Base-by-base conservation (phyloP, 2,329 filamentous ascomycete genomes). In the Huntiella bhutanensis region DNA sequence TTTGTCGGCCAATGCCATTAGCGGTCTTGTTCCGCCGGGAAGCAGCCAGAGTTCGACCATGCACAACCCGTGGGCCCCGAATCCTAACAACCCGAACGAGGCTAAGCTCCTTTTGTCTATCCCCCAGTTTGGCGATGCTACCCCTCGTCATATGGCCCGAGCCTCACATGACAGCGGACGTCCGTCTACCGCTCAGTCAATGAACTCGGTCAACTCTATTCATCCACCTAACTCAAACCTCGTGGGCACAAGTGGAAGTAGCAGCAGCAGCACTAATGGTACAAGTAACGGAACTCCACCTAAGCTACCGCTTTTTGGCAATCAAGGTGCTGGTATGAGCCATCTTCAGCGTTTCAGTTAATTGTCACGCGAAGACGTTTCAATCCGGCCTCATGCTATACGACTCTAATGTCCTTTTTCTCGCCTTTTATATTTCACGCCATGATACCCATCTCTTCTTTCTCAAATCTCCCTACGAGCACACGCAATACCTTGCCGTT, bases 181-280 rank as follows among this genome's bases (percentile, higher is more conserved):
- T 60, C 85, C 85, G 62, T 88, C 82, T 59, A 93, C 85, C 69
- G 91, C 85, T 69, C 82, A 93, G 80, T 93, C 85, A 73, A 82
- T 81, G 60, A 77, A 77, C 82, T 88, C 47, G 37, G 38, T 39
- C 41, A 38, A 37, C 11, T 47, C 84, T 77, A 84, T 84, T 85
- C 91, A 91, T 82, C 82, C 85, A 73, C 84, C 77, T 70, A 82
- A 82, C 55, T 80, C 86, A 22, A 50, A 47, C 41, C 13, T 16
- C 16, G 72, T 83, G 22, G 22, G 22, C 22, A 28, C 22, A 28
- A 28, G 22, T 28, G 22, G 22, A 28, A 28, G 22, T 28, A 28
- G 22, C 8, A 28, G 22, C 7, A 28, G 22, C 22, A 28, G 22
- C 7, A 28, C 22, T 3, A 28, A 28, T 28, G 22, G 22, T 10